Evolutionary conservation across 2,329 filamentous ascomycete species (phyloP), one percentile per base, ranked within the genome.

Genomic region (Penicillium sp.): DNA sequence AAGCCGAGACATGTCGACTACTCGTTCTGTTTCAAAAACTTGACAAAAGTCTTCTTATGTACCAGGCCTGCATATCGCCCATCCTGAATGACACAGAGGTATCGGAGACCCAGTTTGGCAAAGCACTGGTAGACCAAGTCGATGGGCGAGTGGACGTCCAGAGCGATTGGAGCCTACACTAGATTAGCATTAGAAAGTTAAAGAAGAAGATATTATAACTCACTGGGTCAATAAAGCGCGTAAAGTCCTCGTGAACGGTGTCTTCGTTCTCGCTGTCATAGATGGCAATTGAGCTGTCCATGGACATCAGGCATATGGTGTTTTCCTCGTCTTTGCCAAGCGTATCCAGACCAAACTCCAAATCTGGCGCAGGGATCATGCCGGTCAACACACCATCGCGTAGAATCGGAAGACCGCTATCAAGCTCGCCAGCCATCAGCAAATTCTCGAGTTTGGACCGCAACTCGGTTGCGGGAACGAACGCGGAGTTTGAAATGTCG

Each of bases 51-150:
- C 71, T 98, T 98, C 71, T 96, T 96, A 65, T 98, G 92, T 34
- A 94, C 87, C 73, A 98, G 77, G 45, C 92, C 92, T 2, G 84
- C 85, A 65, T 86, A 98, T 44, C 79, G 79, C 15, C 92, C 92
- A 49, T 95, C 81, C 38, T 77, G 77, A 16, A 92, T 69, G 3
- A 95, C 88, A 60, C 92, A 96, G 33, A 98, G 83, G 63, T 95
- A 96, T 45, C 92, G 75, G 49, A 98, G 66, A 1, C 92, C 92
- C 6, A 98, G 72, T 66, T 98, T 98, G 34, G 86, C 85, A 61
- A 96, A 98, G 56, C 88, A 90, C 60, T 98, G 92, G 55, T 95
- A 95, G 3, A 95, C 92, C 26, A 98, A 69, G 59, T 96, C 89
- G 77, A 96, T 89, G 0, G 92, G 86, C 0, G 84, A 92, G 50